Base-by-base conservation (phyloP, 2,329 filamentous ascomycete genomes). In the Xylariaceae sp. region DNA sequence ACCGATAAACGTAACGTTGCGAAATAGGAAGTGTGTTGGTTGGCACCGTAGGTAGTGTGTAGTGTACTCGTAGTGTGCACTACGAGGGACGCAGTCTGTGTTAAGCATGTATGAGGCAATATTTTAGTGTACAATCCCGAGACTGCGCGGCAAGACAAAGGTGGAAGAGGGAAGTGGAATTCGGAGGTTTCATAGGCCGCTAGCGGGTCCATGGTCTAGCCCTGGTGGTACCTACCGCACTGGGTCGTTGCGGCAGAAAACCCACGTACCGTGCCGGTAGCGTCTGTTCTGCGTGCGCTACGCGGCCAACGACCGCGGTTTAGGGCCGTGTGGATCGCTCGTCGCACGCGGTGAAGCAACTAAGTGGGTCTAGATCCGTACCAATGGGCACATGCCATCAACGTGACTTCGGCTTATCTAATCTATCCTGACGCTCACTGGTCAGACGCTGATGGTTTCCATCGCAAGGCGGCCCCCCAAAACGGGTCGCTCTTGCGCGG, bases 1-100 rank as follows among this genome's bases (percentile, higher is more conserved):
- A 18, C 47, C 48, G 59, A 57, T 57, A 55, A 64, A 69, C 55
- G 69, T 70, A 70, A 70, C 69, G 69, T 70, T 70, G 68, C 68
- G 67, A 62, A 67, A 30, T 30, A 30, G 4, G 23, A 30, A 30
- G 23, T 30, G 23, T 30, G 23, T 30, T 30, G 23, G 23, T 30
- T 30, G 23, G 23, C 23, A 30, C 23, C 23, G 23, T 30, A 30
- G 23, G 23, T 30, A 30, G 23, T 30, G 23, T 30, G 59, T 66
- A 58, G 49, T 18, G 23, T 18, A 18, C 17, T 18, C 17, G 17
- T 50, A 50, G 48, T 30, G 23, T 30, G 54, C n/a, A 54, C 48
- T 51, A 50, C 18, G 17, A 50, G 13, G 18, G 11, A 45, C 42
- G 42, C 9, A 30, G 23, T 30, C 23, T 30, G 23, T 30, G 23